These are phyloP conservation scores for Aspergillus baeticus DNA, from an alignment of 495 filamentous ascomycete genomes.

Conservation along the genomic window DNA sequence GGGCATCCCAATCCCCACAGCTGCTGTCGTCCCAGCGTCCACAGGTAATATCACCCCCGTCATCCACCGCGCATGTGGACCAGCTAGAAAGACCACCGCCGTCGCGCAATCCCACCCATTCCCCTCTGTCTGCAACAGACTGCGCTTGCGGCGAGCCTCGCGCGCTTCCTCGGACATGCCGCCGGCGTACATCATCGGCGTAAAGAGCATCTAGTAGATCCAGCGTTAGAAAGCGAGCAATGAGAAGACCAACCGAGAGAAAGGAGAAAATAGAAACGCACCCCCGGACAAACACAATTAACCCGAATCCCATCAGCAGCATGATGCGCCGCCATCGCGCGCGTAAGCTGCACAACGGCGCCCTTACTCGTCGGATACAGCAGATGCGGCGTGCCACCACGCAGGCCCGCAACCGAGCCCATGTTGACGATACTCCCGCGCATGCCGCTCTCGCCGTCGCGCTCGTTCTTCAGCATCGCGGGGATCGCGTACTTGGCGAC, in stretches of 20 bases:
- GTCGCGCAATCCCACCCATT: constrained; percentile 51
- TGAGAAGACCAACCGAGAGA: not conserved
- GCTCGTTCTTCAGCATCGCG: constrained; percentile 48
- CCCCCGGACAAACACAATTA: constrained; percentile 59
- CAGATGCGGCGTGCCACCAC: constrained; percentile 57
- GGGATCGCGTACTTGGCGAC: constrained; percentile 57
- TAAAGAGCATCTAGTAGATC: constrained; percentile 57
- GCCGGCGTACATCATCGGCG: constrained; percentile 56
- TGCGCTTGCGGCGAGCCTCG: constrained; percentile 44
- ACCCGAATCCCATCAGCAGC: constrained; percentile 51
- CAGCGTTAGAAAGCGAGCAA: no score
- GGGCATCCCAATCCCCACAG: constrained; percentile 24
- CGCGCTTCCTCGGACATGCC: constrained; percentile 51
- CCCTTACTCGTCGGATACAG: constrained; percentile 63
- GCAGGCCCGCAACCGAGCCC: constrained; percentile 53
- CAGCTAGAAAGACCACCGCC: constrained; percentile 41
- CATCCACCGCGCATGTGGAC: constrained; percentile 49
- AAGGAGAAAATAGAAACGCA: not conserved
- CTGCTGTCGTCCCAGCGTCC: constrained; percentile 47
- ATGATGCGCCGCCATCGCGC: constrained; percentile 60
- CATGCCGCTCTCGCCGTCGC: not conserved
- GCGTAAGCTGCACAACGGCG: constrained; percentile 57
- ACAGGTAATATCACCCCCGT: constrained; percentile 48
- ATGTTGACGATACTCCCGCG: constrained; percentile 56
- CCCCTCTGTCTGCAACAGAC: constrained; percentile 53